phyloP scores from a whole-genome alignment of 169 alveolate genomes.

The Cryptosporidium sp. region DNA sequence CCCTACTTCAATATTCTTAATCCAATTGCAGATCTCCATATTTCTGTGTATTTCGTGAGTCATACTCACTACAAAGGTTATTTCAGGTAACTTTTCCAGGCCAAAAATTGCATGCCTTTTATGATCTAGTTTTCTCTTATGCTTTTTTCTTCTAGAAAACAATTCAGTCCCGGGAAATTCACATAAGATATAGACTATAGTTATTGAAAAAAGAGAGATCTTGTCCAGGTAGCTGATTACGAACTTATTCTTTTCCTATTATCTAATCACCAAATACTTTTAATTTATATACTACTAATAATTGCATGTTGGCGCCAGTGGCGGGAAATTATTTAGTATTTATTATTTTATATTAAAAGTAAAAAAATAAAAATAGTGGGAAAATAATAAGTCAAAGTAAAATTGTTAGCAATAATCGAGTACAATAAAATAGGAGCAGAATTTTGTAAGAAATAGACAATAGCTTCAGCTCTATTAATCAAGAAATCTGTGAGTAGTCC shows the following conservation, averaged over 20 bases:
- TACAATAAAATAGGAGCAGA: too few relatives aligned
- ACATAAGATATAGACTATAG: too few relatives aligned
- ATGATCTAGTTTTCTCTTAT: background rate
- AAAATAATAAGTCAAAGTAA: background rate
- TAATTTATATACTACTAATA: background rate
- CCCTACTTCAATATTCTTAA: background rate
- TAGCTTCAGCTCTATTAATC: too few relatives aligned
- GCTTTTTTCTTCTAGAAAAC: background rate
- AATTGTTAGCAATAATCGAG: too few relatives aligned
- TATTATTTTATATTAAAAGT: background rate
- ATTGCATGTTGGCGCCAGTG: constrained; percentile 1
- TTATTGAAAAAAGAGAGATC: background rate
- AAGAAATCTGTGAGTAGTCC: background rate
- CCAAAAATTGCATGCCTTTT: background rate
- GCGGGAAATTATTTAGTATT: background rate
- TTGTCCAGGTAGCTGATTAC: background rate
- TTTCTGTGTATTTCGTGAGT: background rate
- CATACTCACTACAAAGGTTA: background rate
- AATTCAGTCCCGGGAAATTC: background rate
- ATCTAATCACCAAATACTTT: background rate
- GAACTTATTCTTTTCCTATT: background rate
- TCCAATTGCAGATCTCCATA: constrained; percentile 3
- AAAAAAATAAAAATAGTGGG: background rate
- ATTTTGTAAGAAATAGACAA: background rate
- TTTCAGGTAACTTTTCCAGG: background rate